Conservation (phyloP, 2,329 filamentous ascomycete species). For the Orbilia ellipsospora region DNA sequence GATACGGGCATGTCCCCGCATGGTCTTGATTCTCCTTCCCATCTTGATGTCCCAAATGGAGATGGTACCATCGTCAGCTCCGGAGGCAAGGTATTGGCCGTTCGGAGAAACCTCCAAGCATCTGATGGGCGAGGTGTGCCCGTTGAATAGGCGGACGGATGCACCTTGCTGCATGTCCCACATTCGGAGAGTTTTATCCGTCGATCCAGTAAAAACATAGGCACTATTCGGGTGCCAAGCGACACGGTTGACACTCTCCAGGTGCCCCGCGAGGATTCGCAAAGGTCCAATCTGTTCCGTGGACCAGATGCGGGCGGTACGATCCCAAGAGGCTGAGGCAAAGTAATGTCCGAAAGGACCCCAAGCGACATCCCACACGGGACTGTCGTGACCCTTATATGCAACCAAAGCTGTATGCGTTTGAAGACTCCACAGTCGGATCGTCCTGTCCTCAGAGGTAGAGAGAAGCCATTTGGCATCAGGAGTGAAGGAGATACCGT, state of each 20-base stretch:
- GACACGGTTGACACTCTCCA: constrained; percentile 90
- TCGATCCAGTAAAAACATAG: constrained; percentile 92
- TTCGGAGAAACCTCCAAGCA: constrained; percentile 86
- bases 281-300: constrained; percentile 92
- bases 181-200: constrained; percentile 95
- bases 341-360: constrained; percentile 97
- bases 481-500: constrained; percentile 85
- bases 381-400: constrained; percentile 91
- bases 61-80: constrained; percentile 87
- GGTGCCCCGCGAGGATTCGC: constrained; percentile 89
- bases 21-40: constrained; percentile 86
- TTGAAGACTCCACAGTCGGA: constrained; percentile 93
- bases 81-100: constrained; percentile 90
- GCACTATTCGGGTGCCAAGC: constrained; percentile 93
- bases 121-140: constrained; percentile 88
- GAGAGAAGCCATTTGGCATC: constrained; percentile 83
- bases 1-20: constrained; percentile 90
- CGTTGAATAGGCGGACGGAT: constrained; percentile 89
- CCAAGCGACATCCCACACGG: constrained; percentile 89
- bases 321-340: constrained; percentile 85
- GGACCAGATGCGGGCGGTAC: constrained; percentile 88
- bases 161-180: constrained; percentile 91
- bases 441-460: constrained; percentile 83
- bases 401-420: constrained; percentile 91
- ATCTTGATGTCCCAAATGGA: constrained; percentile 94